phyloP scores from a whole-genome alignment of 2,329 filamentous ascomycete genomes.

The Hypoxylon sp. region DNA sequence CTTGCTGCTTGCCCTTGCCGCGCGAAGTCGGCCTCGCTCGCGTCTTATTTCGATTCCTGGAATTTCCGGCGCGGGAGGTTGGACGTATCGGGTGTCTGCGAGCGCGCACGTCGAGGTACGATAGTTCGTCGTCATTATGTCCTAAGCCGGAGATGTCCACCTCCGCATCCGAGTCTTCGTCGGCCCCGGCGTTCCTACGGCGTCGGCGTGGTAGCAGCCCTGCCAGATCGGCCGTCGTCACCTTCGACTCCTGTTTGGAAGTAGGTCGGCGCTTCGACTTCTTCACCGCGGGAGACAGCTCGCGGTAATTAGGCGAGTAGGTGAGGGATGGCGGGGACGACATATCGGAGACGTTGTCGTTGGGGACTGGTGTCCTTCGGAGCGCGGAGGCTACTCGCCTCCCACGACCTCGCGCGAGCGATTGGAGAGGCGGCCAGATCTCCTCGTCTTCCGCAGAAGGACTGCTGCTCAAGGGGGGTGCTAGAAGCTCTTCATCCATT shows the following conservation, averaged over 20 bases:
- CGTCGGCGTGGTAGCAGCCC: slow-evolving; percentile 66
- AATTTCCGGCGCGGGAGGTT: slow-evolving; percentile 47
- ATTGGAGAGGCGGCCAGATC: slow-evolving; percentile 65
- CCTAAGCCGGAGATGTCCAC: slow-evolving; percentile 61
- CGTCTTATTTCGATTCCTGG: slow-evolving; percentile 42
- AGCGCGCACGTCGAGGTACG: slow-evolving; percentile 56
- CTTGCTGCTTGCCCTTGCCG: slow-evolving; percentile 28
- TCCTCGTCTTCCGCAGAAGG: slow-evolving; percentile 58
- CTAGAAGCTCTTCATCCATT: slow-evolving; percentile 63
- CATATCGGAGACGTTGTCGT: slow-evolving; percentile 63
- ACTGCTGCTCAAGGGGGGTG: slow-evolving; percentile 67
- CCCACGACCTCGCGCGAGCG: slow-evolving; percentile 60
- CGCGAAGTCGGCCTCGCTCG: slow-evolving; percentile 18
- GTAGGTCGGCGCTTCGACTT: slow-evolving; percentile 51
- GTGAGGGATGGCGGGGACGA: slow-evolving; percentile 75
- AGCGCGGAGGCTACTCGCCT: slow-evolving; percentile 44
- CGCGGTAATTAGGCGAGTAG: slow-evolving; percentile 70
- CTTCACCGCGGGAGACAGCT: slow-evolving; percentile 47
- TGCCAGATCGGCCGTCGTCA: slow-evolving; percentile 67
- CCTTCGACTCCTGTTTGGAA: slow-evolving; percentile 55
- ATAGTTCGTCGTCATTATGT: slow-evolving; percentile 68
- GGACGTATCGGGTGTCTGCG: slow-evolving; percentile 50
- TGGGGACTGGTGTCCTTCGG: slow-evolving; percentile 54
- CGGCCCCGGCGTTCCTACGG: slow-evolving; percentile 54
- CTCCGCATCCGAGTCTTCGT: slow-evolving; percentile 60